Evolutionary conservation across 1,284 basidiomycete species (phyloP).

Genomic region (Fomitopsis pinicola): DNA sequence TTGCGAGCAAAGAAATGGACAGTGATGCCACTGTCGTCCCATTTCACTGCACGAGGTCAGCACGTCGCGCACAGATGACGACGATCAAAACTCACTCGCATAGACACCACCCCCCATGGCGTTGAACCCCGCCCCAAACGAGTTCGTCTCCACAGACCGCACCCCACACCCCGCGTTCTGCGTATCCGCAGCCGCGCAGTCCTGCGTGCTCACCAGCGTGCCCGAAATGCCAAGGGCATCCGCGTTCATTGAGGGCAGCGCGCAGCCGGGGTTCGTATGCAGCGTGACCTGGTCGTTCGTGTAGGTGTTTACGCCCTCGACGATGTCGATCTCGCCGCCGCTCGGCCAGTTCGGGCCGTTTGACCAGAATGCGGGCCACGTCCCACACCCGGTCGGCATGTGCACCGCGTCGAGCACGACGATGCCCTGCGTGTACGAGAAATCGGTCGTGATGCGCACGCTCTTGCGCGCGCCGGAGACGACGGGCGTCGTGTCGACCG

Average conservation of each 20-base stretch:
- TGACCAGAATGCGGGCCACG: constrained; percentile 71
- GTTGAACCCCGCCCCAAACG: constrained; percentile 70
- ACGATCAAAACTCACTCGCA: constrained; percentile 50
- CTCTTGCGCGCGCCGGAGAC: constrained; percentile 66
- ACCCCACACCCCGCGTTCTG: constrained; percentile 71
- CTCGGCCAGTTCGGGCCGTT: constrained; percentile 71
- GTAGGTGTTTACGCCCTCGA: constrained; percentile 79
- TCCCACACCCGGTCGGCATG: constrained; percentile 88
- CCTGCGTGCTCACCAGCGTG: constrained; percentile 53
- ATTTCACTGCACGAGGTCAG: constrained; percentile 45
- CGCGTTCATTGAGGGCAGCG: constrained; percentile 48
- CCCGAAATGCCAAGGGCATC: constrained; percentile 51
- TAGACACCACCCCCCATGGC: constrained; percentile 72
- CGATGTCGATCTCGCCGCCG: constrained; percentile 81
- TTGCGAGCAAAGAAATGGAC: constrained; percentile 75
- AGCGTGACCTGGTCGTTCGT: constrained; percentile 78
- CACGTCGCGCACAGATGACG: not conserved
- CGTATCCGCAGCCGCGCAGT: constrained; percentile 60
- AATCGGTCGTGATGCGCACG: constrained; percentile 70
- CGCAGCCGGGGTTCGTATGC: constrained; percentile 73
- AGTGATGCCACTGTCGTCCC: constrained; percentile 66
- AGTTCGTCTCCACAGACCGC: constrained; percentile 42
- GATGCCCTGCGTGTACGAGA: constrained; percentile 62
- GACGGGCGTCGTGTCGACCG: constrained; percentile 74
- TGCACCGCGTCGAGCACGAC: constrained; percentile 83